Evolutionary conservation across 2,329 filamentous ascomycete species (phyloP).

Genomic region (Fusarium sterilihyphosum): DNA sequence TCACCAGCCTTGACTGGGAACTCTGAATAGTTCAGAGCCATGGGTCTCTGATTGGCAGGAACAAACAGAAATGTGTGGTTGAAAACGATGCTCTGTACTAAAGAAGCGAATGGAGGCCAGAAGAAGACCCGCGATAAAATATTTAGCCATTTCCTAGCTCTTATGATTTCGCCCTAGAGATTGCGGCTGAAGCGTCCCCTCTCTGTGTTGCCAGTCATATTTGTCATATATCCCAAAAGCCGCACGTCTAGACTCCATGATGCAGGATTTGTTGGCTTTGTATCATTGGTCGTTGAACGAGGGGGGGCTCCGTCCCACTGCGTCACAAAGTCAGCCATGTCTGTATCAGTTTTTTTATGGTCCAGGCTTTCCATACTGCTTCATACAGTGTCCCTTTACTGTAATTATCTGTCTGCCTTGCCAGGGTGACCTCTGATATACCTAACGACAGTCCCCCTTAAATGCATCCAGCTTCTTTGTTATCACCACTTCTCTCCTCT

Average conservation of each 20-base stretch:
- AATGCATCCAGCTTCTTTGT: neutral
- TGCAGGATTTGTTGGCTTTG: neutral
- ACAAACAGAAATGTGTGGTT: no score
- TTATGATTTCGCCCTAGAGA: neutral
- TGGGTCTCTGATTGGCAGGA: rapidly evolving
- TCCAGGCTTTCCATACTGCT: neutral
- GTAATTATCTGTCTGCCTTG: neutral
- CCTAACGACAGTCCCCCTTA: neutral
- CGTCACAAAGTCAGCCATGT: neutral
- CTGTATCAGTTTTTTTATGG: neutral
- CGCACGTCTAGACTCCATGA: no score
- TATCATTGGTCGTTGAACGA: neutral
- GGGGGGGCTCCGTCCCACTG: neutral
- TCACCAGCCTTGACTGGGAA: neutral
- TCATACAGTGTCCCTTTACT: no score
- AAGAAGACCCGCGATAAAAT: no score
- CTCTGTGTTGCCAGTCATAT: no score
- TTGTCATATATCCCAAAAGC: no score
- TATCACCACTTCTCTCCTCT: neutral
- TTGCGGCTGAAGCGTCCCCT: neutral
- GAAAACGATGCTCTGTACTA: no score
- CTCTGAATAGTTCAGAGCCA: neutral
- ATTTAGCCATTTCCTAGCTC: no score
- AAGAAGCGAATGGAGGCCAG: neutral
- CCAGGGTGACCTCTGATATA: neutral